Evolutionary conservation across 2,329 filamentous ascomycete species (phyloP).

Genomic region (Ceratocystis cubensis): DNA sequence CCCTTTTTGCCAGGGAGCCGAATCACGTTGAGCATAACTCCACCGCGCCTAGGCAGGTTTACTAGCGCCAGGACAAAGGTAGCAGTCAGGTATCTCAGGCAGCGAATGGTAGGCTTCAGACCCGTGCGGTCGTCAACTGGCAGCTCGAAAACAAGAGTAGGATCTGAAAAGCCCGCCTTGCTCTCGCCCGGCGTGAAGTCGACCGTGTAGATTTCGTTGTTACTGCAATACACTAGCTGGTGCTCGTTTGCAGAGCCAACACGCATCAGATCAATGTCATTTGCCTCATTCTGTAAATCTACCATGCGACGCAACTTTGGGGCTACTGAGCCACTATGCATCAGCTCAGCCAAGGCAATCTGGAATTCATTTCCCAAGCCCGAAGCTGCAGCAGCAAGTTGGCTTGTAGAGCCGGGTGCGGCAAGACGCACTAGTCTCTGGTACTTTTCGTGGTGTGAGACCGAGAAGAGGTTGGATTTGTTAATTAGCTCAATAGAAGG

Average conservation of each 20-base stretch:
- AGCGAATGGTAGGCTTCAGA: constrained; percentile 41
- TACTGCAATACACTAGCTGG: constrained; percentile 65
- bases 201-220: constrained; percentile 59
- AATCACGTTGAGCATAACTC: constrained; percentile 44
- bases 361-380: constrained; percentile 64
- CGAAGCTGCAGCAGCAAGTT: constrained; percentile 67
- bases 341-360: constrained; percentile 65
- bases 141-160: constrained; percentile 44
- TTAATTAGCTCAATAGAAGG: constrained; percentile 35
- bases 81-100: constrained; percentile 46
- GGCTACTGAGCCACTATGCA: constrained; percentile 34
- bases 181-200: constrained; percentile 39
- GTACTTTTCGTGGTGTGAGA: constrained; percentile 40
- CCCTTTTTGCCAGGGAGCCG: constrained; percentile 34
- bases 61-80: constrained; percentile 45
- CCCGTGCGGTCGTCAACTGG: constrained; percentile 35
- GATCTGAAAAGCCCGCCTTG: constrained; percentile 28
- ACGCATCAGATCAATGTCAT: constrained; percentile 54
- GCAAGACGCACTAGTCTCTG: constrained; percentile 47
- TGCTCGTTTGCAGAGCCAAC: constrained; percentile 51
- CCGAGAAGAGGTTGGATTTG: constrained; percentile 41
- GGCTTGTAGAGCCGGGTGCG: constrained; percentile 39
- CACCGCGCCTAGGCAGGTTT: constrained; percentile 47
- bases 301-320: constrained; percentile 39
- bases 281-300: constrained; percentile 42